Evolutionary conservation across 139 green algal species (phyloP), one percentile per base, ranked within the genome.

Genomic region (Volvox africanus): DNA sequence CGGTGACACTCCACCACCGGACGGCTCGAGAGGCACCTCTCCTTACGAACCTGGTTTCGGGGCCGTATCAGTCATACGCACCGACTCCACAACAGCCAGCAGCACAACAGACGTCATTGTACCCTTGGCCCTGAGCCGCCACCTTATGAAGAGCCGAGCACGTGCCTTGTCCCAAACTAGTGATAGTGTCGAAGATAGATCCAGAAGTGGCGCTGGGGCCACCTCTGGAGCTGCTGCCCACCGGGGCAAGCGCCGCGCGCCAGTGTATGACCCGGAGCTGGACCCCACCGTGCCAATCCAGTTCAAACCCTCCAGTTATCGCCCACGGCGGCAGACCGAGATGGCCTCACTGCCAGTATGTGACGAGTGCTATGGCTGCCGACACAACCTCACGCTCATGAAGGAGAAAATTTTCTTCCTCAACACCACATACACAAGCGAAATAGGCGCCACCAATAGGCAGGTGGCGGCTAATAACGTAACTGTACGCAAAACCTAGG

Each of bases 311-410:
- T 61, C 37, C 11, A 82, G 69, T 30, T 89, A 89, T 50, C 18
- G 35, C n/a, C 37, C 71, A 12, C 69, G 30, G 26, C 14, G 14
- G 14, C 9, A 2, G 2, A 21, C 20, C 18, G 24, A 80, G 36
- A 67, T 87, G 50, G 78, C 67, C 22, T 33, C 14, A 0, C 76
- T 92, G 36, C 82, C 87, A 12, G 91, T 85, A 30, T 93, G 92
- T 78, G 62, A 73, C 1, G 28, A 67, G 30, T 94, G 92, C 68
- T 88, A 87, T 35, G 92, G 92, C 82, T 94, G 92, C 90, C 90
- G 80, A 36, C 92, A 91, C 22, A 30, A 92, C 32, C 83, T 94
- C 30, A 82, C 32, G 0, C 68, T 22, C n/a, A 87, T 93, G n/a
- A 37, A n/a, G 0, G 61, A 69, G 12, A 80, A 61, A 12, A 75